Evolutionary conservation across 2,329 filamentous ascomycete genomes (phyloP), one percentile per base, ranked within the genome.

Genomic region (Tolypocladium album): DNA sequence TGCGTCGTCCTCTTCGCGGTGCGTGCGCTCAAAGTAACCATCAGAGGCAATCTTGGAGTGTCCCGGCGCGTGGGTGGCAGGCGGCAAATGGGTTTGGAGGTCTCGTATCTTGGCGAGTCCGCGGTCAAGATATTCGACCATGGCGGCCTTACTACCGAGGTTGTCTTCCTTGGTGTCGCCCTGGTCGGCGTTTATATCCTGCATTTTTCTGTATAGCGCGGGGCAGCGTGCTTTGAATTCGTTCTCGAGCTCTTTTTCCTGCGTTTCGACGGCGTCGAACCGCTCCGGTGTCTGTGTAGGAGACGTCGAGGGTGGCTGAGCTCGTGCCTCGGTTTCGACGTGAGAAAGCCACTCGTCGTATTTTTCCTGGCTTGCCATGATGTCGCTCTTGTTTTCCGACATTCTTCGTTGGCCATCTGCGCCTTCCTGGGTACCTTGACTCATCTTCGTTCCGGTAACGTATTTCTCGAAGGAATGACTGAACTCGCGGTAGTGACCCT

Each of bases 401-500:
- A 57, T n/a, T 15, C 59, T 57, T 31, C 61, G 61, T 5, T 67
- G 63, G 40, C 43, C 68, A 53, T 77, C 76, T 3, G 74, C 60
- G 59, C 77, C 75, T 52, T 75, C 70, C 43, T 72, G 73, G n/a
- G 74, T 74, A 9, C 71, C 72, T 27, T 73, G 69, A 1, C 74
- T 76, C 66, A 74, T 79, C 61, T 72, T 78, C 38, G 70, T 65
- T 5, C 75, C 77, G 24, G 72, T 73, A 61, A 83, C 79, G 61
- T 81, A 78, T 61, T 77, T 78, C 61, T 77, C 76, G 62, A 82
- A 84, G 0, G 79, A 80, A 34, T 74, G 72, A 20, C 79, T 80
- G 62, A 84, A 84, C 62, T 84, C 81, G 55, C 76, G 75, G 65
- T 80, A 84, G 58, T 82, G 79, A 0, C 82, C 81, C 65, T 83